These are phyloP conservation scores for Lipomyces chichibuensis DNA, from an alignment of 805 yeast genomes.

Conservation along the genomic window DNA sequence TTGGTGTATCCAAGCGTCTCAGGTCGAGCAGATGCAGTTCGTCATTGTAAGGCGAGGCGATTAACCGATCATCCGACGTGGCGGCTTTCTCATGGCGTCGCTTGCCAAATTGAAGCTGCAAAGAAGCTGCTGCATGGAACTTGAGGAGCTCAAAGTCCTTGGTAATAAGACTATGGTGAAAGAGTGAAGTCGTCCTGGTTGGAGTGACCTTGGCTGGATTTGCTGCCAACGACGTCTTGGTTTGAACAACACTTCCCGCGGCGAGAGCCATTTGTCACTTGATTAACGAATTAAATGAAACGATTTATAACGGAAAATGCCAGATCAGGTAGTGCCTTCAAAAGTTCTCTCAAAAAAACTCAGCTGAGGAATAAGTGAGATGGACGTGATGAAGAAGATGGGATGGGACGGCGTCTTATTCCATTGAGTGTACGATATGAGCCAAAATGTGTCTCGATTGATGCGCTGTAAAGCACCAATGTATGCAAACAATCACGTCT, in stretches of 20 bases:
- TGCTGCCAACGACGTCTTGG: not conserved
- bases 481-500: not conserved
- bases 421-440: not conserved
- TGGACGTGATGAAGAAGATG: not conserved
- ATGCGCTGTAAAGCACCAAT: not conserved
- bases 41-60: not conserved
- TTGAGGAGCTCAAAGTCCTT: not conserved
- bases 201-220: not conserved
- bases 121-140: not conserved
- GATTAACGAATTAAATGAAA: not conserved
- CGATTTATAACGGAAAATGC: not conserved
- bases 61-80: not conserved
- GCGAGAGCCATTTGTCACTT: not conserved
- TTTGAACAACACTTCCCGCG: not conserved
- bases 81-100: not conserved
- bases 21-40: slow-evolving; percentile 1
- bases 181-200: not conserved
- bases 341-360: not conserved
- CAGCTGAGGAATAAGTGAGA: not conserved
- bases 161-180: not conserved
- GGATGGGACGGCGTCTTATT: slow-evolving; percentile 1
- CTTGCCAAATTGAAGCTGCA: not conserved
- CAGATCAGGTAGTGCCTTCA: not conserved
- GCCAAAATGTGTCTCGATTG: not conserved
- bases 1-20: not conserved